These are phyloP conservation scores for Rhododendron mucronatum DNA, from an alignment of 148 eudicot species.

Conservation along the genomic window DNA sequence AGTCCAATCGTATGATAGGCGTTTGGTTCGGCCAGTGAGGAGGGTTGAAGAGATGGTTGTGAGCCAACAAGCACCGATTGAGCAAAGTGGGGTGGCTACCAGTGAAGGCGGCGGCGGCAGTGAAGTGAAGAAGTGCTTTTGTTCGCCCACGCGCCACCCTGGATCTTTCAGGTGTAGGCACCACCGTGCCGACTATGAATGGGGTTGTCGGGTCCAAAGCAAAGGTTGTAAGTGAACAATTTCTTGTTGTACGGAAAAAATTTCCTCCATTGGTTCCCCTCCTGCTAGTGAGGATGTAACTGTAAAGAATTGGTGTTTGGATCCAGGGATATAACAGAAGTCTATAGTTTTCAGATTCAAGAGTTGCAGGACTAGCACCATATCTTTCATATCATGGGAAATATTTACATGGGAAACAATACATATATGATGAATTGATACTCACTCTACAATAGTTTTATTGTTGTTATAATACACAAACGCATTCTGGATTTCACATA, in stretches of 20 bases:
- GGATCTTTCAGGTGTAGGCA: conserved; percentile 44
- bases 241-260: neutral
- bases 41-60: conserved; percentile 6
- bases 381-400: neutral
- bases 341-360: neutral
- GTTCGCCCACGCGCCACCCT: conserved; percentile 40
- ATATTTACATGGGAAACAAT: neutral
- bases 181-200: conserved; percentile 29
- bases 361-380: neutral
- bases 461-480: neutral
- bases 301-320: neutral
- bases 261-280: neutral
- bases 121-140: conserved; percentile 23
- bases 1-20: neutral
- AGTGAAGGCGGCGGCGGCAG: conserved; percentile 3
- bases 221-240: neutral
- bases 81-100: neutral
- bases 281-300: neutral
- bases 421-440: neutral
- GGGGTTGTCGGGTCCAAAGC: conserved; percentile 14
- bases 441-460: neutral
- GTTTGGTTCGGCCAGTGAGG: neutral
- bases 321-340: neutral
- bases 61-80: neutral
- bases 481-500: neutral